Percentiles rank a stretch among this genome's conserved stretches.
Evolutionary conservation across 306 rosid genomes (phyloP).

Genomic region (Mimosa bimucronata): DNA sequence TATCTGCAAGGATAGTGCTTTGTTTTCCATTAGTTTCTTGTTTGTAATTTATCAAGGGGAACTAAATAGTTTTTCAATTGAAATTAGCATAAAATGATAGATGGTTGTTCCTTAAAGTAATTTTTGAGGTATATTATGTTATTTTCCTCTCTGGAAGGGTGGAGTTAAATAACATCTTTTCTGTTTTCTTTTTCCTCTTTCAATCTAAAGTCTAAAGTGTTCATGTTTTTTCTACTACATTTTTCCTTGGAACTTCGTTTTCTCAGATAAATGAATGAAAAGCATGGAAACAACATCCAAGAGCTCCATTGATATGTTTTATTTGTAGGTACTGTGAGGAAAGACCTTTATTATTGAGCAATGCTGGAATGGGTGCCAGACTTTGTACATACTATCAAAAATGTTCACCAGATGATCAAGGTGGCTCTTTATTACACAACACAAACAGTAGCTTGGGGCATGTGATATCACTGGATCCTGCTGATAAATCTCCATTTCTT

Average conservation of each 20-base stretch:
- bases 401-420: slow-evolving; percentile 81
- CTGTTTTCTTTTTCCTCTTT: background rate
- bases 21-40: slow-evolving; percentile 12
- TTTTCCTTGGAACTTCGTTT: slow-evolving; percentile 1
- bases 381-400: slow-evolving; percentile 94
- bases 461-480: slow-evolving; percentile 79
- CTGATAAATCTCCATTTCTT: slow-evolving; percentile 95
- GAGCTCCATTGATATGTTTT: slow-evolving; percentile 32
- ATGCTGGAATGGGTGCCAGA: slow-evolving; percentile 95
- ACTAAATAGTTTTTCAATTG: background rate
- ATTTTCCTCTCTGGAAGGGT: background rate
- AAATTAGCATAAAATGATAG: slow-evolving; percentile 2
- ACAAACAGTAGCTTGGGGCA: slow-evolving; percentile 72
- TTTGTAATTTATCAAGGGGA: background rate
- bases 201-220: background rate
- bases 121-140: slow-evolving; percentile 3
- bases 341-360: slow-evolving; percentile 93
- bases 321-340: slow-evolving; percentile 89
- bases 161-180: background rate
- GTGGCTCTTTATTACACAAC: slow-evolving; percentile 74
- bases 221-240: slow-evolving; percentile 11
- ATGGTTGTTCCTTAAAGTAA: slow-evolving; percentile 1
- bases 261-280: slow-evolving; percentile 16
- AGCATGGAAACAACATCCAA: slow-evolving; percentile 23
- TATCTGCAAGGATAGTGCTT: slow-evolving; percentile 10